phyloP scores from a whole-genome alignment of 176 grass and related monocot species.

The Aegilops longissima region DNA sequence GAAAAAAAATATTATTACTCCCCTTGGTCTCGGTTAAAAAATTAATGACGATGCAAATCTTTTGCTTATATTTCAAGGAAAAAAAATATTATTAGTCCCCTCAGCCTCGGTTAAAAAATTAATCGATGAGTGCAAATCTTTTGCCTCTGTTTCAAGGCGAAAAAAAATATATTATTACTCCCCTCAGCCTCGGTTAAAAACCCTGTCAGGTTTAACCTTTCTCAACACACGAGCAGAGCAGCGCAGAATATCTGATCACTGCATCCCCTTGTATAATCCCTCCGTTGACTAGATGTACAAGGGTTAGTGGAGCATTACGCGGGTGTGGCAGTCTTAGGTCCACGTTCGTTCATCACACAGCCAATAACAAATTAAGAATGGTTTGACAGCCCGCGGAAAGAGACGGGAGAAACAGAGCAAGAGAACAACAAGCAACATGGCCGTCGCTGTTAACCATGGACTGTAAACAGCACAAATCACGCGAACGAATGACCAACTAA shows the following conservation, averaged over 20 bases:
- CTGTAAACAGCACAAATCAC: background rate
- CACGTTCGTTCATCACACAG: background rate
- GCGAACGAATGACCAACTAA: background rate
- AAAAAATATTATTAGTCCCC: no score
- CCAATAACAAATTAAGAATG: background rate
- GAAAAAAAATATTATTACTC: no score
- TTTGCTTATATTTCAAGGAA: no score
- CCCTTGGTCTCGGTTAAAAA: no score
- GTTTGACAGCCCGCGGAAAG: background rate
- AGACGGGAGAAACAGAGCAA: background rate
- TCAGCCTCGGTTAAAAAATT: no score
- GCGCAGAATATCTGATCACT: background rate
- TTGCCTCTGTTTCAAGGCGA: no score
- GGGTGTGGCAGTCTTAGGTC: background rate
- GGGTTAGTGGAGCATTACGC: background rate
- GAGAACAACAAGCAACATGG: background rate
- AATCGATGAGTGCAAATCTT: no score
- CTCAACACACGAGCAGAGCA: no score
- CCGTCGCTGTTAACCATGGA: constrained; percentile 1
- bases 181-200: background rate
- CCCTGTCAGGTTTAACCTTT: background rate
- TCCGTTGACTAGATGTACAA: background rate
- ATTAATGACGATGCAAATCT: no score
- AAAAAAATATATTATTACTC: background rate
- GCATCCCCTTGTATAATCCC: background rate